Base-by-base conservation (phyloP, 2,329 filamentous ascomycete genomes). In the Paraphaeosphaeria sporulosa region DNA sequence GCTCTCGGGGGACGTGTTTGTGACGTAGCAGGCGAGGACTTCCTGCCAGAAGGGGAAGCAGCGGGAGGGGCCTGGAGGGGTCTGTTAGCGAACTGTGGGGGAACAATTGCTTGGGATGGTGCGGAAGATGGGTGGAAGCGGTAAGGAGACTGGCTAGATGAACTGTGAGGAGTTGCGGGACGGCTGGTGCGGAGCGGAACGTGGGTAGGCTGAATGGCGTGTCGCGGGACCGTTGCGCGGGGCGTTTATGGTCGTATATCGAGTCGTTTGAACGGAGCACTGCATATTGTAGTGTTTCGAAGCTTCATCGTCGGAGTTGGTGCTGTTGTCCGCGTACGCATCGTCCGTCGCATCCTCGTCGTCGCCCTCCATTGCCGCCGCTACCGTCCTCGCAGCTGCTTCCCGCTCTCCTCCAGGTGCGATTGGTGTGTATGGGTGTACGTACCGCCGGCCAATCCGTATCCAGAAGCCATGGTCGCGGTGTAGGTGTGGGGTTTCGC, bases 31-130 rank as follows among this genome's bases (percentile, higher is more conserved):
- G 74, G 93, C 93, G 78, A 99, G 91, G 68, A 98, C 89, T 82
- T 99, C 95, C 83, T 99, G 95, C 95, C 95, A 99, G 88, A 97
- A 99, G 77, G 94, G 92, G 85, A 97, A 98, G 89, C 95, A 99
- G 81, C 94, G 92, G 72, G 84, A 86, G 68, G 86, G 86, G 74
- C 88, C 88, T 90, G 73, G 30, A 8, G 2, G 17, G 42, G 13
- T 27, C 32, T n/a, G 44, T 52, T 17, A 55, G 42, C 44, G 17
- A 15, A 7, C 30, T 32, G 30, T 2, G 8, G 2, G 8, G 4
- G 30, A 12, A 12, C 10, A 12, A 32, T 5, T 32, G 21, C 7
- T 38, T 10, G 17, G 23, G 43, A 10, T 10, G 3, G 32, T 17
- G 43, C 21, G 30, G 34, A 32, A 43, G 43, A 10, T 6, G 38